phyloP scores from a whole-genome alignment of 768 basidiomycete species.

The Auricularia sp. region DNA sequence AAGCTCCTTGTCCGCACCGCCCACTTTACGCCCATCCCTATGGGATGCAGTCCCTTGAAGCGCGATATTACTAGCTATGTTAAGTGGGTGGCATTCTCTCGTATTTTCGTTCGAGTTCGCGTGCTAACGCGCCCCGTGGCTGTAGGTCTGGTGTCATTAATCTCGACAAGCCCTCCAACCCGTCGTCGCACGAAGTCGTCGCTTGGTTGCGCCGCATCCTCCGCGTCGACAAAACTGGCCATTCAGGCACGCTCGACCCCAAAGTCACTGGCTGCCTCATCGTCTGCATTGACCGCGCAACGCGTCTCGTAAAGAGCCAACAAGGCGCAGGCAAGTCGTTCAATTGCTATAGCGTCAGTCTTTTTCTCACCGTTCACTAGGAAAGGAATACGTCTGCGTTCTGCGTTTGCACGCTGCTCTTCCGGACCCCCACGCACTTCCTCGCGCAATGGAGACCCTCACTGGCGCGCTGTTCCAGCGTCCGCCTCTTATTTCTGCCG shows the following conservation, averaged over 20 bases:
- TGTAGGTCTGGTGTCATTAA: slow-evolving; percentile 96
- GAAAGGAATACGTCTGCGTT: slow-evolving; percentile 98
- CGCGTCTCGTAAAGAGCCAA: slow-evolving; percentile 94
- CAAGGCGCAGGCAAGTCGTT: slow-evolving; percentile 77
- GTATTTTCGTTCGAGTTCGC: not conserved
- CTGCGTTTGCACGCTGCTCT: slow-evolving; percentile 82
- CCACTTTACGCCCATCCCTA: slow-evolving; percentile 96
- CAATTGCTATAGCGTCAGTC: slow-evolving; percentile 16
- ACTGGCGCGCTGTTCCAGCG: slow-evolving; percentile 98
- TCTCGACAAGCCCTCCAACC: slow-evolving; percentile 98
- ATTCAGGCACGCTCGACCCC: slow-evolving; percentile 96
- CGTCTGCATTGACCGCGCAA: slow-evolving; percentile 98
- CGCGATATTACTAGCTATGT: slow-evolving; percentile 87
- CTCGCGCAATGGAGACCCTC: slow-evolving; percentile 89
- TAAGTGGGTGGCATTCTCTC: slow-evolving; percentile 43
- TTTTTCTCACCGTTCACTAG: slow-evolving; percentile 19
- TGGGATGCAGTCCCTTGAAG: slow-evolving; percentile 89
- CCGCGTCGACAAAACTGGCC: slow-evolving; percentile 95
- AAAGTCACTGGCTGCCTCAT: slow-evolving; percentile 99
- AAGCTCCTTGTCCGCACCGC: slow-evolving; percentile 88
- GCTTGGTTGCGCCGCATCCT: slow-evolving; percentile 97
- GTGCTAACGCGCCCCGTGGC: not conserved
- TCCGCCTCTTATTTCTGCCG: slow-evolving; percentile 96
- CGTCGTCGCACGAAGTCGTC: slow-evolving; percentile 98
- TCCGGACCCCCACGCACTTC: slow-evolving; percentile 72